phyloP scores from a whole-genome alignment of 306 rosid genomes.

The Canavalia gladiata region DNA sequence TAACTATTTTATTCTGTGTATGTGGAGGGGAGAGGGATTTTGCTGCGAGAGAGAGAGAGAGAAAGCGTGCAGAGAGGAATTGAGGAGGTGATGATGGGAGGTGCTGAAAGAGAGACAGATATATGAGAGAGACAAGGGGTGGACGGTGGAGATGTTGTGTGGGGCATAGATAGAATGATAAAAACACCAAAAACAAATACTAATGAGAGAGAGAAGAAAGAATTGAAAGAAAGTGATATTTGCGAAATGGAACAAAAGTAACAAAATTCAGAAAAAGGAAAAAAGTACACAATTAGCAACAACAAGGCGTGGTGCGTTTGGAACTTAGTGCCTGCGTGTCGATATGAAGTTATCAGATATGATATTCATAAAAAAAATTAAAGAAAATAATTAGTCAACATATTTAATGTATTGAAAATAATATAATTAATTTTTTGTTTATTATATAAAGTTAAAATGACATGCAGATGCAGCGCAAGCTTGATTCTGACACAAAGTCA shows the following conservation, averaged over 20 bases:
- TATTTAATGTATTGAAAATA: too few species aligned
- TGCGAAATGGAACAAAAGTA: neutral
- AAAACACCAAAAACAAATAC: neutral
- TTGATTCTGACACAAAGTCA: conserved; percentile 38
- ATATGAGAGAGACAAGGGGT: conserved; percentile 40
- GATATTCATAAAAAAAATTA: too few species aligned
- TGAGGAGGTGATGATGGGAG: conserved; percentile 53
- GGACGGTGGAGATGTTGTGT: conserved; percentile 36
- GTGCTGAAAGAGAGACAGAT: conserved; percentile 51
- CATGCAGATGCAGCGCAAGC: conserved; percentile 22
- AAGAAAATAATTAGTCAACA: too few species aligned
- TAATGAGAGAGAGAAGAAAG: neutral
- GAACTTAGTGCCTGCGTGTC: conserved; percentile 3
- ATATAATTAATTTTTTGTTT: too few species aligned
- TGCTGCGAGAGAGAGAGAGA: neutral
- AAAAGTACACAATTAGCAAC: neutral
- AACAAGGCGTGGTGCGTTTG: conserved; percentile 1
- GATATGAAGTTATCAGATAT: neutral
- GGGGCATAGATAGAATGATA: conserved; percentile 47
- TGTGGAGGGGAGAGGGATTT: neutral
- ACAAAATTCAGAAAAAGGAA: neutral
- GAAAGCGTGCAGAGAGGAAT: conserved; percentile 55
- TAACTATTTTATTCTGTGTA: neutral
- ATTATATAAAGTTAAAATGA: conserved; percentile 11
- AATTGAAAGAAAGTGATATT: neutral